phyloP scores from a whole-genome alignment of 73 alveolate species.

The Paramecium pentaurelia region DNA sequence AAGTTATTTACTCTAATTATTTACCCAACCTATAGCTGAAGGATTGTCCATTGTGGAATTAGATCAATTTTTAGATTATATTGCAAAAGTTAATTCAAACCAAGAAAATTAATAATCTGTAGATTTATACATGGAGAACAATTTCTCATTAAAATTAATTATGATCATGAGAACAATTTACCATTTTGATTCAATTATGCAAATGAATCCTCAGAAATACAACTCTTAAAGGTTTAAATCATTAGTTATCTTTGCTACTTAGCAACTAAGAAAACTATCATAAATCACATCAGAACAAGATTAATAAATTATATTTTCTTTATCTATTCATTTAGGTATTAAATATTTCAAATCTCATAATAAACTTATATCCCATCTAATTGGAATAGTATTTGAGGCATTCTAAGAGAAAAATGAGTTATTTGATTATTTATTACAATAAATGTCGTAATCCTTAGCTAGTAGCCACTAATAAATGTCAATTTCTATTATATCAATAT shows the following conservation, averaged over 20 bases:
- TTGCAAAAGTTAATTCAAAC: not conserved
- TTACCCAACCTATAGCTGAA: not conserved
- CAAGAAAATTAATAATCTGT: not conserved
- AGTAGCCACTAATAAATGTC: not conserved
- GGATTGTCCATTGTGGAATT: not conserved
- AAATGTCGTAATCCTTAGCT: not conserved
- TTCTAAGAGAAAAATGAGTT: not conserved
- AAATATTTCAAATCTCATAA: not conserved
- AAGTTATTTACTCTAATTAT: not conserved
- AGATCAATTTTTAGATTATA: not conserved
- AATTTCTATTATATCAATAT: not conserved
- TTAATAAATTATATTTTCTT: not conserved
- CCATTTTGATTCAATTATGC: not conserved
- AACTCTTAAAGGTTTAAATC: not conserved
- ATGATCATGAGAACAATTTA: not conserved
- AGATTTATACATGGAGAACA: slow-evolving; percentile 1
- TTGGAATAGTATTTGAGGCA: not conserved
- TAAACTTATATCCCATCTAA: not conserved
- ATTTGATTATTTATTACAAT: not conserved
- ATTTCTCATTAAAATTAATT: not conserved
- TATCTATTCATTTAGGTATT: not conserved
- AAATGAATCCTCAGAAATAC: not conserved
- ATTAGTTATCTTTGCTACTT: not conserved
- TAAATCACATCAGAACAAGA: not conserved
- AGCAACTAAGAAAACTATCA: not conserved